Base-by-base conservation (phyloP, 2,329 filamentous ascomycete species). In the Neopestalotiopsis clavispora region DNA sequence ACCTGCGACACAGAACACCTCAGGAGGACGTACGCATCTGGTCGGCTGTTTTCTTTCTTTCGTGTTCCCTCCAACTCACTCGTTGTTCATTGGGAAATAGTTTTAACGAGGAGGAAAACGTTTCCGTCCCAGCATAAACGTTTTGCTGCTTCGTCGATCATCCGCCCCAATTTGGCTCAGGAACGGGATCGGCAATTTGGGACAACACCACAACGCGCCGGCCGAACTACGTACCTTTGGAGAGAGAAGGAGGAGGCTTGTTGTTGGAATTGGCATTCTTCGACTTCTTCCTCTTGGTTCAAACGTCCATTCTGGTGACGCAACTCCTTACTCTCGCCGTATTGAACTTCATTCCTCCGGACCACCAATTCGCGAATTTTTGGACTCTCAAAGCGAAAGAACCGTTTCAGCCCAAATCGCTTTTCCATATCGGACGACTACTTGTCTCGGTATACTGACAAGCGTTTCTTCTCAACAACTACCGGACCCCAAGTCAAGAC, bases 81-180 rank as follows among this genome's bases (percentile, higher is more conserved):
- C 45, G 45, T 10, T 49, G 13, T 23, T 30, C 20, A 59, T 59
- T 52, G 56, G 56, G 14, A 66, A 40, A 28, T 20, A 20, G 58
- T 56, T 56, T 64, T 30, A 58, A 40, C 23, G 57, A 65, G 45
- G 57, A 58, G 45, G 52, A 49, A 70, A 65, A 69, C 70, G 70
- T 67, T 71, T 66, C 65, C 57, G 65, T 49, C 65, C 32, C 57
- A 66, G 34, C 57, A 69, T 58, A 74, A 75, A 73, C 69, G 67
- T 72, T 52, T 49, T 52, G 45, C 45, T 74, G 71, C 74, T 75
- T 72, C 71, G 74, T 70, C 71, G 74, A 73, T 74, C 71, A 69
- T 70, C 69, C 66, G 69, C 69, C 73, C 69, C 59, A 62, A 20
- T 40, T 62, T 34, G 32, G n/a, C 17, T 34, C 30, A 62, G 59